Conservation (phyloP, 106 monocot species). For the Dendrobium chrysotoxum region DNA sequence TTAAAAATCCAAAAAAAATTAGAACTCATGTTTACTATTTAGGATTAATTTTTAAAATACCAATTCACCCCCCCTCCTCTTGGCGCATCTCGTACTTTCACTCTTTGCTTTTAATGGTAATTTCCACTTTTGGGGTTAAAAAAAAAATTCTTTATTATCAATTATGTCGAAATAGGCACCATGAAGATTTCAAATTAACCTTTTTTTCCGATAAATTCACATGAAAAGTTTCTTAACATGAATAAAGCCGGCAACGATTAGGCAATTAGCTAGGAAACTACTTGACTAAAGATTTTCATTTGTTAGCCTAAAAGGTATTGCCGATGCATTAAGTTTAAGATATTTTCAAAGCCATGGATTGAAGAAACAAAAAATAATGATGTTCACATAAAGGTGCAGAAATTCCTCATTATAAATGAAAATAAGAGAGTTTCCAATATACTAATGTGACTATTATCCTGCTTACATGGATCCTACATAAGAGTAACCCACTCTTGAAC, state of each 20-base stretch:
- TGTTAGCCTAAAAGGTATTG: neutral
- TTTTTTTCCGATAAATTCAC: neutral
- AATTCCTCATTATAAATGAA: neutral
- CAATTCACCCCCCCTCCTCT: too few species aligned
- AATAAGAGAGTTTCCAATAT: neutral
- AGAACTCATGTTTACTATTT: too few species aligned
- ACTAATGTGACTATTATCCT: neutral
- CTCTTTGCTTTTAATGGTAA: too few species aligned
- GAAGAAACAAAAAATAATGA: neutral
- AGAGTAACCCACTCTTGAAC: neutral
- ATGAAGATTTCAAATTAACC: too few species aligned
- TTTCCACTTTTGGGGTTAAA: too few species aligned
- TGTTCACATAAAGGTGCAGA: neutral
- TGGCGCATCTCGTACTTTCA: too few species aligned
- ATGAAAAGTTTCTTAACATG: neutral
- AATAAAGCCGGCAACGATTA: neutral
- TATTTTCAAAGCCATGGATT: neutral
- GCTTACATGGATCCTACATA: neutral
- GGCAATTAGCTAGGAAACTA: neutral
- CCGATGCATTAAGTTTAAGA: neutral
- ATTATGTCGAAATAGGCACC: too few species aligned
- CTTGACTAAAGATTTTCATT: neutral
- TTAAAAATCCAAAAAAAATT: too few species aligned
- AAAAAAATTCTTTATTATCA: too few species aligned
- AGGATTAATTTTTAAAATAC: too few species aligned